These are phyloP conservation scores for Entomortierella parvispora DNA, from an alignment of 192 early-diverging fungal species.

Conservation along the genomic window DNA sequence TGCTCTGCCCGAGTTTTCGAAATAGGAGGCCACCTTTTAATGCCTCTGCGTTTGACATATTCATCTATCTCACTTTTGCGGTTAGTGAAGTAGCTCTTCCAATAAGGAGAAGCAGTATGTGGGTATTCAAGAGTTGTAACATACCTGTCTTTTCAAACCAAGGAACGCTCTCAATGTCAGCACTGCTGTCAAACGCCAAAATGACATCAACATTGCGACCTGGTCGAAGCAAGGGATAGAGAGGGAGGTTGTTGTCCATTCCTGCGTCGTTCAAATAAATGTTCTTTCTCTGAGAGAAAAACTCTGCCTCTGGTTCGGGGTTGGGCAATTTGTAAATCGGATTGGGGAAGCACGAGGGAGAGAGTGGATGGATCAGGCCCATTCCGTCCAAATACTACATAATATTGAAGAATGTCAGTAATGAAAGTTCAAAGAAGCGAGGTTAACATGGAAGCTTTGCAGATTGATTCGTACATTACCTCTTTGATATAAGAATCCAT, in stretches of 20 bases:
- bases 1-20: conserved; percentile 43
- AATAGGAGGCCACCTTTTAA: conserved; percentile 65
- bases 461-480: conserved; percentile 5
- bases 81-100: too few species aligned
- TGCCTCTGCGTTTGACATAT: conserved; percentile 67
- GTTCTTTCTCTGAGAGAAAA: conserved; percentile 38
- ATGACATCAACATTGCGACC: conserved; percentile 78
- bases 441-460: too few species aligned
- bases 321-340: conserved; percentile 66
- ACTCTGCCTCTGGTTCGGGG: conserved; percentile 35
- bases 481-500: conserved; percentile 54
- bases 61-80: conserved; percentile 66
- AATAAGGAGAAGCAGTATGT: neutral
- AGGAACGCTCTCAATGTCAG: conserved; percentile 72
- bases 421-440: too few species aligned
- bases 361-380: conserved; percentile 67
- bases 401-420: neutral
- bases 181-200: conserved; percentile 78
- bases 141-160: conserved; percentile 67
- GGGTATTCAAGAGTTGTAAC: neutral
- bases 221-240: conserved; percentile 73
- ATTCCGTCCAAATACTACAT: conserved; percentile 63
- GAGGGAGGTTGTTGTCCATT: conserved; percentile 83
- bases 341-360: conserved; percentile 75
- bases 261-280: conserved; percentile 80